Evolutionary conservation across 345 rosid genomes (phyloP).

Genomic region (Acer saccharum): DNA sequence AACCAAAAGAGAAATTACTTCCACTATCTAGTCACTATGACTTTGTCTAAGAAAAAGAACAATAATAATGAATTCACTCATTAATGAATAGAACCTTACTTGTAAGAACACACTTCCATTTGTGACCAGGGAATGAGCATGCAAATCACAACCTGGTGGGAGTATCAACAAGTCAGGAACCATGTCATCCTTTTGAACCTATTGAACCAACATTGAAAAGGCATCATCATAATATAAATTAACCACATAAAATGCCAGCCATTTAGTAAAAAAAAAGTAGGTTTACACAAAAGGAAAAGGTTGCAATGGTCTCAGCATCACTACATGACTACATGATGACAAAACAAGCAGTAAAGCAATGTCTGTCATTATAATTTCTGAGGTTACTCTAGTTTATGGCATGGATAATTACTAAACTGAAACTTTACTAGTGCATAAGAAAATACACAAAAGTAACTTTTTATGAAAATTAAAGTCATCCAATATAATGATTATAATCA

Average conservation of each 20-base stretch:
- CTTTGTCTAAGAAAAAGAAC: background rate
- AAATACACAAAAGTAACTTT: background rate
- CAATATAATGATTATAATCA: constrained; percentile 12
- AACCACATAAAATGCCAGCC: background rate
- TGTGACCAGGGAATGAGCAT: constrained; percentile 72
- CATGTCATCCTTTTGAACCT: constrained; percentile 81
- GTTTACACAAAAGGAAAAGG: background rate
- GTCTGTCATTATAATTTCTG: background rate
- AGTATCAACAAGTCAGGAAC: constrained; percentile 70
- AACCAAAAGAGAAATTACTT: background rate
- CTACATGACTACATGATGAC: background rate
- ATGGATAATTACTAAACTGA: background rate
- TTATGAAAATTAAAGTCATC: background rate
- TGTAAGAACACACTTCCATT: constrained; percentile 79
- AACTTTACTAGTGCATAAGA: background rate
- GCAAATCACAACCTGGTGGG: constrained; percentile 86
- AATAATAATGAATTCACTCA: background rate
- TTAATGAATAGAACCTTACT: constrained; percentile 36
- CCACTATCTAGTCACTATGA: background rate
- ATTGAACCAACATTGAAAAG: constrained; percentile 16
- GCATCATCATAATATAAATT: constrained; percentile 7
- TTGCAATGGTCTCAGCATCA: background rate
- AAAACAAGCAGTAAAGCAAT: constrained; percentile 4
- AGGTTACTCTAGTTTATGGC: background rate
- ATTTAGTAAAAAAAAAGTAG: background rate